Evolutionary conservation across 169 alveolate species (phyloP).

Genomic region (Amoebophrya sp.): DNA sequence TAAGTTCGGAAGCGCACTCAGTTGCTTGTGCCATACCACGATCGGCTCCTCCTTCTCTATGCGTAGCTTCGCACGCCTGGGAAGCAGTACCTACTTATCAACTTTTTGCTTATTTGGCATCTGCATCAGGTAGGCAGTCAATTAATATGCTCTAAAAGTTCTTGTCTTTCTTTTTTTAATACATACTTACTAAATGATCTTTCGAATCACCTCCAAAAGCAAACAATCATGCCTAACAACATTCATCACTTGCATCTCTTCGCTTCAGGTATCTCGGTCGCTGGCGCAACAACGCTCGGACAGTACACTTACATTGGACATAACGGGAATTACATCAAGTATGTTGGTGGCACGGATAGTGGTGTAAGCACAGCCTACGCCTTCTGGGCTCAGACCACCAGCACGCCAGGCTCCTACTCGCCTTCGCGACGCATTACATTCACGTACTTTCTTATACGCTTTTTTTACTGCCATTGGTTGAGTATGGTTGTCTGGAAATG

Average conservation of each 20-base stretch:
- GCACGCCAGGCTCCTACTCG: not conserved
- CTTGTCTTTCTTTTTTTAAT: not conserved
- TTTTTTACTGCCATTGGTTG: not conserved
- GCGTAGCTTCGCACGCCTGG: not conserved
- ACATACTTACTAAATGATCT: not conserved
- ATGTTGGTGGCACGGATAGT: constrained; percentile 14
- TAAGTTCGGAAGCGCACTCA: not conserved
- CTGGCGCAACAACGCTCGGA: not conserved
- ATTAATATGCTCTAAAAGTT: not conserved
- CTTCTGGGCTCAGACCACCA: not conserved
- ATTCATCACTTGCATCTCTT: too few species aligned
- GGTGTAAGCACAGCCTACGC: not conserved
- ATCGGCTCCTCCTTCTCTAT: not conserved
- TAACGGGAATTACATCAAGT: constrained; percentile 10
- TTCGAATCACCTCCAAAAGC: not conserved
- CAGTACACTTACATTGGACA: not conserved
- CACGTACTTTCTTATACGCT: not conserved
- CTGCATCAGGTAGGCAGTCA: not conserved
- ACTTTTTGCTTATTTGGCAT: not conserved
- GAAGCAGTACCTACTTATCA: not conserved
- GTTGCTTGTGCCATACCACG: not conserved
- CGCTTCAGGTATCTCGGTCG: not conserved
- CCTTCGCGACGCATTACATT: not conserved
- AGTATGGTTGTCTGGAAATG: too few species aligned
- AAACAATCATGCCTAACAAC: not conserved